Conservation (phyloP, 2,329 filamentous ascomycete genomes). For the Thermomyces lanuginosus region DNA sequence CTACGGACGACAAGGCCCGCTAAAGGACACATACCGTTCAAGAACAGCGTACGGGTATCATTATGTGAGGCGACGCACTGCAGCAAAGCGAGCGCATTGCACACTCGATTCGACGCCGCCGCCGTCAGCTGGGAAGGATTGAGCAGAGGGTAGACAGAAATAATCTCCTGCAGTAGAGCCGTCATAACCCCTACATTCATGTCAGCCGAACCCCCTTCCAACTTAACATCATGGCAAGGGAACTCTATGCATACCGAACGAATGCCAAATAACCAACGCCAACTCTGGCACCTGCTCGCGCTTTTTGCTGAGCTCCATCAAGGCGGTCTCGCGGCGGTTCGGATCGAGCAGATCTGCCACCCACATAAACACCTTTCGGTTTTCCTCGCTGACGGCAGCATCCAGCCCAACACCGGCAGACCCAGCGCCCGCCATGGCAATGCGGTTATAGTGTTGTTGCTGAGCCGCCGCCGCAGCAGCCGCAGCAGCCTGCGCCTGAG, state of each 20-base stretch:
- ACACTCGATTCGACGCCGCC: conserved; percentile 92
- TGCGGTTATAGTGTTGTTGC: conserved; percentile 51
- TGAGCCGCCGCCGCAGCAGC: conserved; percentile 26
- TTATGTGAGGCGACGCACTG: conserved; percentile 97
- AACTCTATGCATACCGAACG: conserved; percentile 54
- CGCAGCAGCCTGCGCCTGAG: conserved; percentile 34
- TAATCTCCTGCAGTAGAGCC: conserved; percentile 91
- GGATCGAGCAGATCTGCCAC: conserved; percentile 84
- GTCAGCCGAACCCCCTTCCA: neutral
- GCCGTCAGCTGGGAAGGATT: conserved; percentile 95
- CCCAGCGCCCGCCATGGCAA: conserved; percentile 42
- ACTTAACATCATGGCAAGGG: neutral
- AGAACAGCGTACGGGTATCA: conserved; percentile 81
- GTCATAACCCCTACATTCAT: conserved; percentile 73
- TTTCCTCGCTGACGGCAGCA: conserved; percentile 66
- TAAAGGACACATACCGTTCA: conserved; percentile 51
- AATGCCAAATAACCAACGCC: conserved; percentile 94
- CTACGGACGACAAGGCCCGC: neutral
- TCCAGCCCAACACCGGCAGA: conserved; percentile 35
- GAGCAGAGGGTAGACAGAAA: conserved; percentile 90
- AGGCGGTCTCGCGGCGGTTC: conserved; percentile 69
- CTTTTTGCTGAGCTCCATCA: conserved; percentile 96
- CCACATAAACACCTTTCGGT: conserved; percentile 78
- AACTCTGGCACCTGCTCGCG: conserved; percentile 93
- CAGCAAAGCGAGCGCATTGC: conserved; percentile 85